Conservation (phyloP, 2,329 filamentous ascomycete species). For the Malbranchea zuffiana region DNA sequence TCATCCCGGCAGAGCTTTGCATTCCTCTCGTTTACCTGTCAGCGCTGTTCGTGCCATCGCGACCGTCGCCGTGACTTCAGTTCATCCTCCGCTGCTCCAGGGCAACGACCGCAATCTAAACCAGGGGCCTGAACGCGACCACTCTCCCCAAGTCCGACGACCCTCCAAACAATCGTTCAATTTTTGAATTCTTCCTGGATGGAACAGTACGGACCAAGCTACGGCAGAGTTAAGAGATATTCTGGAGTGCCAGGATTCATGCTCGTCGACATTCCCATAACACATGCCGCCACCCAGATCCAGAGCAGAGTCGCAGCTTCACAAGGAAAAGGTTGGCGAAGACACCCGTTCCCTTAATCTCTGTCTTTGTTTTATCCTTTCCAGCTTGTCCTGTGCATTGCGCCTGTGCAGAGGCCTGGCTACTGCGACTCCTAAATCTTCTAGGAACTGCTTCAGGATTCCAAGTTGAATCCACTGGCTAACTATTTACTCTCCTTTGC, state of each 20-base stretch:
- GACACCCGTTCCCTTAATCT: neutral
- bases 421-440: too few species aligned
- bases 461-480: conserved; percentile 4
- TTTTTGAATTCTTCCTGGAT: conserved; percentile 8
- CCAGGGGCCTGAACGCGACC: too few species aligned
- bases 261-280: conserved; percentile 16
- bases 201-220: neutral
- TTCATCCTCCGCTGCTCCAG: too few species aligned
- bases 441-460: neutral
- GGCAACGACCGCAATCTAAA: too few species aligned
- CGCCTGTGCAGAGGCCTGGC: too few species aligned
- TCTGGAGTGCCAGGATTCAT: conserved; percentile 7
- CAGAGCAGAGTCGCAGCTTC: conserved; percentile 45
- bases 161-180: too few species aligned
- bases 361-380: neutral
- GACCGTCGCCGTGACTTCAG: too few species aligned
- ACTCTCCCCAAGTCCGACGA: too few species aligned
- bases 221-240: neutral
- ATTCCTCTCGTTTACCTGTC: too few species aligned
- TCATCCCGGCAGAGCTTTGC: too few species aligned
- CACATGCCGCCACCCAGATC: conserved; percentile 36
- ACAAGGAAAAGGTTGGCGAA: conserved; percentile 46
- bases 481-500: conserved; percentile 16
- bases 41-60: too few species aligned
- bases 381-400: too few species aligned